Evolutionary conservation across 2,329 filamentous ascomycete genomes (phyloP), one percentile per base, ranked within the genome.

Genomic region (Blastomyces emzantsi): DNA sequence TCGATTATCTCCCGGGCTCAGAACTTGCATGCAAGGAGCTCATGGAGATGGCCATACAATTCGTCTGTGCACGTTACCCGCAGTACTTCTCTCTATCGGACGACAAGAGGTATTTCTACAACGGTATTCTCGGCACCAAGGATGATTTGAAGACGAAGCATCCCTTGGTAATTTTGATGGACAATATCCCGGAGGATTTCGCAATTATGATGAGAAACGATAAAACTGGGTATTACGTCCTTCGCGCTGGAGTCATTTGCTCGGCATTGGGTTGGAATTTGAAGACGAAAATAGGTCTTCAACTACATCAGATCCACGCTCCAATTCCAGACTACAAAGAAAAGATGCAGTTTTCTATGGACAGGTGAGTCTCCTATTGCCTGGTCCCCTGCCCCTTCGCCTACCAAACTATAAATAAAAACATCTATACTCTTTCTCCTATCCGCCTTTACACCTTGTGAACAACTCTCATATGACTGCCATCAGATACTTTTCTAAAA

Each of bases 341-440:
- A 73, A 95, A 92, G 78, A 92, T 95, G 88, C 84, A 88, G 47
- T 89, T 91, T 67, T 92, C 88, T 51, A 92, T 96, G 88, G 90
- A 95, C 70, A 82, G 90, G 84, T 90, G 76, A 60, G 82, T 71
- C 36, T 25, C 8, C 33, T 36, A 11, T 36, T 36, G 9, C 8
- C 17, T 33, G 7, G n/a, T 52, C 45, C n/a, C 19, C 45, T 22
- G 8, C 8, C 25, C 15, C 2, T 30, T 25, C 25, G 5, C 19
- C 19, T 17, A 55, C 2, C 9, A 55, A 11, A 55, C 9, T n/a
- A 9, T 36, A 56, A 56, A 56, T 15, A n/a, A 36, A 19, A 22
- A n/a, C 33, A 9, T n/a, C 17, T 39, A 13, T 56, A 3, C 15
- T 57, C 4, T 57, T 28, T 36, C 36, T 3, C 11, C 36, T 36